Conservation (phyloP, 176 grass and related monocot genomes). For the Urochloa ruziziensis region DNA sequence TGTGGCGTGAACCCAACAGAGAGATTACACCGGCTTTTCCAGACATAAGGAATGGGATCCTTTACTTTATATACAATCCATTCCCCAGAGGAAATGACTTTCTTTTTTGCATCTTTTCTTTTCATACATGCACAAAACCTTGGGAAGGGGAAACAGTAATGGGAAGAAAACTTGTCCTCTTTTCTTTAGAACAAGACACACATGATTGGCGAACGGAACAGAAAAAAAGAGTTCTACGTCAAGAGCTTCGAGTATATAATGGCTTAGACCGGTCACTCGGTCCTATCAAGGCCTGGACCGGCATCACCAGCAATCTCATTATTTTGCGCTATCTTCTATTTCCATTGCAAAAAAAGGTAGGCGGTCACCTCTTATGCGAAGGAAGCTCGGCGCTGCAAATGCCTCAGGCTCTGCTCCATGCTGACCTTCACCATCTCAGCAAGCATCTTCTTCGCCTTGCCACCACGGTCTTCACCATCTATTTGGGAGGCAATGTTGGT, state of each 20-base stretch:
- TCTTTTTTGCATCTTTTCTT: constrained; percentile 16
- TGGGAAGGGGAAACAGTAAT: constrained; percentile 8
- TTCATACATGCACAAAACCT: constrained; percentile 40
- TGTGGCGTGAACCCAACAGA: constrained; percentile 11
- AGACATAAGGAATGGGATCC: constrained; percentile 38
- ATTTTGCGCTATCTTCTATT: constrained; percentile 37
- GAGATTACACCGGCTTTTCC: not conserved
- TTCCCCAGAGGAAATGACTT: constrained; percentile 36
- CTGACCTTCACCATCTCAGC: constrained; percentile 94
- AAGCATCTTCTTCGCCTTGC: constrained; percentile 89
- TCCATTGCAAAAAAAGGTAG: constrained; percentile 32
- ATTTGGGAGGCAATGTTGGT: constrained; percentile 77
- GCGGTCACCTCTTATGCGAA: constrained; percentile 28
- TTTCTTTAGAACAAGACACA: constrained; percentile 22
- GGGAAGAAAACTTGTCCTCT: constrained; percentile 31
- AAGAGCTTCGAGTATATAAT: constrained; percentile 27
- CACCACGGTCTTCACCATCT: constrained; percentile 66
- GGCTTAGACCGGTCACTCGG: constrained; percentile 55
- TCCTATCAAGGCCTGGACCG: constrained; percentile 58
- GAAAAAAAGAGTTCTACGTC: constrained; percentile 14
- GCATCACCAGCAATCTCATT: constrained; percentile 57
- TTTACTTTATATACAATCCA: constrained; percentile 64
- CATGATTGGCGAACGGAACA: not conserved
- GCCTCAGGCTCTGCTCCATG: constrained; percentile 97
- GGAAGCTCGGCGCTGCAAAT: constrained; percentile 87